Conservation (phyloP, 371 early-diverging fungal species). For the Actinomortierella ambigua region DNA sequence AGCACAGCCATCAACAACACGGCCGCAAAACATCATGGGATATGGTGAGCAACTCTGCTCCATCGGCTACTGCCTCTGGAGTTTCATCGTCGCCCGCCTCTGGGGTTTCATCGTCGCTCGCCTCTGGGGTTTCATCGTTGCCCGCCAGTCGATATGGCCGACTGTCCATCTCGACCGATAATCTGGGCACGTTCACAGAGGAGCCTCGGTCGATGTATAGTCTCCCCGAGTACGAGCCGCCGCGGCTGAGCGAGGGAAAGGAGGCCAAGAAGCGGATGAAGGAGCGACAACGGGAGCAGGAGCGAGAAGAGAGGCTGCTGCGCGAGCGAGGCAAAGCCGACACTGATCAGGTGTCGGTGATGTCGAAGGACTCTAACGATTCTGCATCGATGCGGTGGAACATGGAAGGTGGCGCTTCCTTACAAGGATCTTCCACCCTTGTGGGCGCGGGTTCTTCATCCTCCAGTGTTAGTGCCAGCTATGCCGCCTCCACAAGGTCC, state of each 20-base stretch:
- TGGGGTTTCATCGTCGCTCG: too few species aligned
- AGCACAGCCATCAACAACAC: too few species aligned
- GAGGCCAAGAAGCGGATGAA: slow-evolving; percentile 18
- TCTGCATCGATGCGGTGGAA: slow-evolving; percentile 19
- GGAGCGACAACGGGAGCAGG: slow-evolving; percentile 16
- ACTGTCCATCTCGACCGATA: too few species aligned
- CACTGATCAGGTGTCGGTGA: slow-evolving; percentile 14
- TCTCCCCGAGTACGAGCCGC: slow-evolving; percentile 33
- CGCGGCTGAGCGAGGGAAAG: slow-evolving; percentile 11
- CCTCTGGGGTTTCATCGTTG: too few species aligned
- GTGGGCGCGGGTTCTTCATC: too few species aligned
- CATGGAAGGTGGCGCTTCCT: slow-evolving; percentile 5
- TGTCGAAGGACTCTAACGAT: slow-evolving; percentile 42
- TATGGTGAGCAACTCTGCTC: too few species aligned
- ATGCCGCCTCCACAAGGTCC: slow-evolving; percentile 12
- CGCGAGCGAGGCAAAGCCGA: slow-evolving; percentile 1
- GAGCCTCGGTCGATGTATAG: slow-evolving; percentile 29
- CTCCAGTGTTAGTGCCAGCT: background rate
- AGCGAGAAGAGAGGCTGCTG: slow-evolving; percentile 4
- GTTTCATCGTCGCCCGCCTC: too few species aligned
- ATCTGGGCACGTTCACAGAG: slow-evolving; percentile 6
- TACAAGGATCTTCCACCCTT: slow-evolving; percentile 17
- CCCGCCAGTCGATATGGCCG: too few species aligned
- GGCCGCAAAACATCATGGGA: too few species aligned
- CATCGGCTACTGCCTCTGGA: too few species aligned